Base-by-base conservation (phyloP, 371 early-diverging fungal species). In the Dichotomocladium elegans region DNA sequence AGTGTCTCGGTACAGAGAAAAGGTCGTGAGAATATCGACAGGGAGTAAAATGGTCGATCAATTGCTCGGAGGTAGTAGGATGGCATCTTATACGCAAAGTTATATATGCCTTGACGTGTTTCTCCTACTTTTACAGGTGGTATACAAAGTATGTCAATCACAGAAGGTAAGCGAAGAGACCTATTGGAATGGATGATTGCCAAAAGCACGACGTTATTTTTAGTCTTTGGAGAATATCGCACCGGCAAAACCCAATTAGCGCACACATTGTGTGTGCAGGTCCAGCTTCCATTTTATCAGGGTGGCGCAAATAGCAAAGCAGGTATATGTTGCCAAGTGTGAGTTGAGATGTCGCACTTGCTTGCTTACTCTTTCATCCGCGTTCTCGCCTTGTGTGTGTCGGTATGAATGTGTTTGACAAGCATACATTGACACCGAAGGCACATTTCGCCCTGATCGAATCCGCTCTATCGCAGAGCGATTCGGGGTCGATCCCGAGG, bases 11-110 rank as follows among this genome's bases (percentile, higher is more conserved):
- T 87, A 89, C 51, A 81, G 99, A 60, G 64, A 75, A 51, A 88
- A 94, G 34, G 82, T 96, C 30, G 75, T 93, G 47, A 80, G 72
- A 28, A 84, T 98, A 10, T 85, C 89, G 1, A 97, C 98, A 1
- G 99, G 99, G 0, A 86, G 93, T 17, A 83, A 88, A 48, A 93
- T 93, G 55, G 73, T 99, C 21, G 98, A 98, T 64, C 77, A 82
- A 29, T 77, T 98, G 10, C 74, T 97, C 11, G 93, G 94, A 57
- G 94, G 87, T 74, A 60, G 31, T 67, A 17, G 61, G 56, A 12
- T 12, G n/a, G 10, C n/a, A n/a, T n/a, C n/a, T n/a, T n/a, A n/a
- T n/a, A n/a, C n/a, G 2, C 1, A 47, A 1, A 24, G 19, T 15
- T 8, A 26, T 47, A 26, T 30, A 3, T 33, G 14, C 47, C 19